phyloP scores from a whole-genome alignment of 805 yeast species.

The Myxozyma neotropica region DNA sequence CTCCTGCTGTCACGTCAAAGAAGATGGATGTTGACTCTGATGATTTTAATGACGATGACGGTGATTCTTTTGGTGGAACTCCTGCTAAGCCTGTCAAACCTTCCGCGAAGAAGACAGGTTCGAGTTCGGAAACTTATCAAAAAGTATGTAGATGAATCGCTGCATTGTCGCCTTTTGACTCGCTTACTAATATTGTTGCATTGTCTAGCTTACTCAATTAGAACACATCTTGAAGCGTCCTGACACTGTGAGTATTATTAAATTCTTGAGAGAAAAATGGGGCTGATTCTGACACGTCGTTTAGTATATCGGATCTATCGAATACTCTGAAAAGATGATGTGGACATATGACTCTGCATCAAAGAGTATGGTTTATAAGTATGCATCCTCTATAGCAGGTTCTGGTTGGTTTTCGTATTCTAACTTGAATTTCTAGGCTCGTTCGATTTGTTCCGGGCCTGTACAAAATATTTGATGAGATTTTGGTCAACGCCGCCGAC shows the following conservation, averaged over 20 bases:
- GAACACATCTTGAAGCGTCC: conserved; percentile 97
- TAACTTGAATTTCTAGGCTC: no score
- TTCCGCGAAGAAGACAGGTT: conserved; percentile 20
- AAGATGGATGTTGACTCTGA: conserved; percentile 7
- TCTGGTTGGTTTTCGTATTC: no score
- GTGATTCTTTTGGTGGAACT: conserved; percentile 14
- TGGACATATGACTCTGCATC: conserved; percentile 80
- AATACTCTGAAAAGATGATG: conserved; percentile 72
- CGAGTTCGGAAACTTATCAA: conserved; percentile 78
- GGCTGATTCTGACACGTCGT: background rate
- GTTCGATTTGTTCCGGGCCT: conserved; percentile 93
- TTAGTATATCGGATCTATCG: conserved; percentile 87
- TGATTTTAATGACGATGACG: background rate
- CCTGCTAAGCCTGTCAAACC: conserved; percentile 14
- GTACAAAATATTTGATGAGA: conserved; percentile 95
- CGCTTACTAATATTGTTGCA: background rate
- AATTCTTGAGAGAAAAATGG: background rate
- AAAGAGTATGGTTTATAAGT: conserved; percentile 54
- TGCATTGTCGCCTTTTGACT: background rate
- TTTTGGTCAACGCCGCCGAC: conserved; percentile 97
- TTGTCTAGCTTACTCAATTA: conserved; percentile 70
- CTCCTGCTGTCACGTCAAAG: conserved; percentile 12
- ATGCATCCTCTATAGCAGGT: no score
- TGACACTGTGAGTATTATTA: conserved; percentile 57
- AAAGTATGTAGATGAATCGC: conserved; percentile 44